Evolutionary conservation across 2,329 filamentous ascomycete genomes (phyloP).

Genomic region (Exophiala oligosperma): DNA sequence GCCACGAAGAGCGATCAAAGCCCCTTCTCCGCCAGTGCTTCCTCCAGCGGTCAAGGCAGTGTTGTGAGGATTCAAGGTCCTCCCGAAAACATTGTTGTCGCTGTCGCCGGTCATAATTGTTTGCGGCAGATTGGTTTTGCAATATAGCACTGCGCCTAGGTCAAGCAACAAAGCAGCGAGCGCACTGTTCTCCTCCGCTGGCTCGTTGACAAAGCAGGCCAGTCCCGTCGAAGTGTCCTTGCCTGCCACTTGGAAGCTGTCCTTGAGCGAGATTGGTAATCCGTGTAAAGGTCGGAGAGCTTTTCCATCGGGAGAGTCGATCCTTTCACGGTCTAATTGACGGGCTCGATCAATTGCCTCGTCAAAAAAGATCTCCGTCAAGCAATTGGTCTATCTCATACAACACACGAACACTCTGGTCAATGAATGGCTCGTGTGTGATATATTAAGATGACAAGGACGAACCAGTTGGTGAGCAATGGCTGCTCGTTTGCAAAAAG

Average conservation of each 20-base stretch:
- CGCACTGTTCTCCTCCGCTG: constrained; percentile 28
- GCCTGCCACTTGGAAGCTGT: constrained; percentile 32
- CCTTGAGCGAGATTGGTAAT: constrained; percentile 25
- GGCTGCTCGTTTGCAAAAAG: constrained; percentile 45
- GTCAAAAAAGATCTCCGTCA: constrained; percentile 49
- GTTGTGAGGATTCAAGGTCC: constrained; percentile 64
- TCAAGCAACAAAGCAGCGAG: constrained; percentile 30
- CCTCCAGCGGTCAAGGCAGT: constrained; percentile 61
- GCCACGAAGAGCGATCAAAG: constrained; percentile 58
- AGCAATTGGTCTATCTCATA: constrained; percentile 16
- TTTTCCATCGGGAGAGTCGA: constrained; percentile 55
- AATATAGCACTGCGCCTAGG: constrained; percentile 51
- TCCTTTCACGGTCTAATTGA: constrained; percentile 54
- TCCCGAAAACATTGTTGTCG: constrained; percentile 59
- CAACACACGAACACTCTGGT: neutral
- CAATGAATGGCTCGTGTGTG: neutral
- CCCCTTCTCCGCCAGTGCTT: constrained; percentile 64
- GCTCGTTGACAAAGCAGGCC: constrained; percentile 24
- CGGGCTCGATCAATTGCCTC: constrained; percentile 53
- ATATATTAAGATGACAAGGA: constrained; percentile 41
- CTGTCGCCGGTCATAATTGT: constrained; percentile 50
- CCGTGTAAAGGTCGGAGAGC: constrained; percentile 13
- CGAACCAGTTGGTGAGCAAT: constrained; percentile 48
- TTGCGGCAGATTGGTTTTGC: constrained; percentile 54
- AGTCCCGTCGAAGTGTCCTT: constrained; percentile 34